Percentiles rank a stretch among this genome's conserved stretches.
Evolutionary conservation across 2,329 filamentous ascomycete genomes (phyloP).

Genomic region (Penicillium sp.): DNA sequence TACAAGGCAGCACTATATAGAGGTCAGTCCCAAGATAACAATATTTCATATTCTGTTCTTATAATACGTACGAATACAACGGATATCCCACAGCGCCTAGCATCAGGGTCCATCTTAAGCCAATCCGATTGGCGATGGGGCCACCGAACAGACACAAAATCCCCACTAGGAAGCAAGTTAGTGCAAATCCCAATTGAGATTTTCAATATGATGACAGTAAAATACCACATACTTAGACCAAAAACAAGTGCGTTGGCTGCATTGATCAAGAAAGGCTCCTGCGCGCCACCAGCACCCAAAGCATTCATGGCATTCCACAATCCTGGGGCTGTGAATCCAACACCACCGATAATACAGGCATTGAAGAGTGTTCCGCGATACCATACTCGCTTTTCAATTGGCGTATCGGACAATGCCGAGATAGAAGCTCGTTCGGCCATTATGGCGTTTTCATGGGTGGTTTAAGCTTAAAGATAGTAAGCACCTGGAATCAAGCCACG

Average conservation of each 20-base stretch:
- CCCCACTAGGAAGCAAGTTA: slow-evolving; percentile 34
- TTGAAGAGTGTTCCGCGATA: slow-evolving; percentile 55
- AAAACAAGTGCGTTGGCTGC: slow-evolving; percentile 54
- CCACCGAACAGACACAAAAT: slow-evolving; percentile 48
- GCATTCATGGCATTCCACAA: slow-evolving; percentile 58
- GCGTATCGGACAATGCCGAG: slow-evolving; percentile 10
- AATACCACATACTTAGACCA: slow-evolving; percentile 25
- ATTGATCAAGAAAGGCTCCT: slow-evolving; percentile 53
- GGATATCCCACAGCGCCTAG: slow-evolving; percentile 49
- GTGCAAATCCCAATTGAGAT: neutral
- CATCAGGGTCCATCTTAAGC: slow-evolving; percentile 46
- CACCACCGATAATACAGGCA: slow-evolving; percentile 52
- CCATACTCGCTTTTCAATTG: slow-evolving; percentile 35
- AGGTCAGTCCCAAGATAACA: neutral
- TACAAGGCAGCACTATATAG: slow-evolving; percentile 44
- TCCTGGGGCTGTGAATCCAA: slow-evolving; percentile 47
- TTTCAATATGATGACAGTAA: neutral
- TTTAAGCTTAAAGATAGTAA: neutral
- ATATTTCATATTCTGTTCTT: accelerated
- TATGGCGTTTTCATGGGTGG: neutral
- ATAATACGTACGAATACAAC: slow-evolving; percentile 37
- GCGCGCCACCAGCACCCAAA: slow-evolving; percentile 52
- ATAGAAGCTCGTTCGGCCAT: slow-evolving; percentile 17
- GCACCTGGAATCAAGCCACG: neutral
- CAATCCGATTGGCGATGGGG: slow-evolving; percentile 50